Evolutionary conservation across 2,329 filamentous ascomycete genomes (phyloP), one percentile per base, ranked within the genome.

Genomic region (Nemania diffusa): DNA sequence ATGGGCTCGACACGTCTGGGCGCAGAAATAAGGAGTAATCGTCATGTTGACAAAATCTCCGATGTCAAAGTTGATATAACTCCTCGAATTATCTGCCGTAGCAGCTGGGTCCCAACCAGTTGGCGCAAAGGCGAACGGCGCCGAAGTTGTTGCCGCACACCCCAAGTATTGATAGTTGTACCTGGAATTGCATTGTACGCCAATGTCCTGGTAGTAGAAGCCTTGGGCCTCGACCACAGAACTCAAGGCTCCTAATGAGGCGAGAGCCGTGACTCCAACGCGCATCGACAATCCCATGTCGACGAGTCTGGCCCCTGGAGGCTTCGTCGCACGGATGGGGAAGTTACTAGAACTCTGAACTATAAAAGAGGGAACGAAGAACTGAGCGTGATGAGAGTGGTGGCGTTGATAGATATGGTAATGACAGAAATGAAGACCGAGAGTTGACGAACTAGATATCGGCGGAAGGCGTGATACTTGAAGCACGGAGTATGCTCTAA

Each of bases 41-140:
- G 76, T 77, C 46, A 60, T 69, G 71, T 78, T 76, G 57, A 71
- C 69, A 17, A 26, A 26, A 22, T 71, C 69, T 57, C 70, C 72
- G 5, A 29, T 65, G 60, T 73, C 66, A 20, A 34, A 77, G 32
- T 68, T 53, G 52, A 75, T 74, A 24, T 71, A 74, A 27, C 64
- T 66, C 40, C 55, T 60, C 2, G 71, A 70, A 2, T 69, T 71
- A 32, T 71, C 67, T 11, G 37, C 58, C 3, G 26, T 17, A 2
- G 1, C 4, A 13, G 13, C 22, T 24, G 65, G 65, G 27, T 71
- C 55, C 60, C 64, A 72, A 17, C 42, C 59, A 1, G 42, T 22
- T 0, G 71, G 71, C 5, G 9, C 34, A 53, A 73, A 77, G n/a
- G 29, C 15, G 46, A 73, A 73, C n/a, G 66, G 69, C 6, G 42